phyloP scores from a whole-genome alignment of 2,329 filamentous ascomycete genomes.

The Ilyonectria robusta region DNA sequence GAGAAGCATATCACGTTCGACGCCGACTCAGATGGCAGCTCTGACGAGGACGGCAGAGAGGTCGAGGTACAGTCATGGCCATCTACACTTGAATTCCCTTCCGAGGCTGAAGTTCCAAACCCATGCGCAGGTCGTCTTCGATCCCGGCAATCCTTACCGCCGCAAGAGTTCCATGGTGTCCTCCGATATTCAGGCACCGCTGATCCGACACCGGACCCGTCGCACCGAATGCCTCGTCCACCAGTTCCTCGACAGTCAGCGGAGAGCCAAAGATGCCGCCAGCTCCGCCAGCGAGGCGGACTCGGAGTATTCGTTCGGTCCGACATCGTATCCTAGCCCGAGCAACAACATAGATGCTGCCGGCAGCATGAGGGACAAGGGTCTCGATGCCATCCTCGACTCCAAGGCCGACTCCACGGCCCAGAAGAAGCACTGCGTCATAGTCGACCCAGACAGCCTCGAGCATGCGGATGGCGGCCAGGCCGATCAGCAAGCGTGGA shows the following conservation, averaged over 20 bases:
- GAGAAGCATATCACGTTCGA: constrained; percentile 50
- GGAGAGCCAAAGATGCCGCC: constrained; percentile 50
- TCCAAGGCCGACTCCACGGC: constrained; percentile 38
- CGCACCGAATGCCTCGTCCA: constrained; percentile 75
- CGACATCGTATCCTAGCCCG: constrained; percentile 46
- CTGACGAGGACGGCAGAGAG: constrained; percentile 63
- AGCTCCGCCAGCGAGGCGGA: constrained; percentile 47
- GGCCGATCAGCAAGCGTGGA: constrained; percentile 70
- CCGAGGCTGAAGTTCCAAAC: background rate
- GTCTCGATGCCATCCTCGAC: constrained; percentile 38
- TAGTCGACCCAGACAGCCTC: constrained; percentile 59
- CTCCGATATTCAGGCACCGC: constrained; percentile 59
- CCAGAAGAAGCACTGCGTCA: constrained; percentile 44
- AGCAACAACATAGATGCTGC: constrained; percentile 32
- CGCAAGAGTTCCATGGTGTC: constrained; percentile 76
- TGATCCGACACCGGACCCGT: constrained; percentile 46
- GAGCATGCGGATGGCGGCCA: constrained; percentile 64
- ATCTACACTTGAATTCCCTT: background rate
- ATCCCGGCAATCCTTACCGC: constrained; percentile 71
- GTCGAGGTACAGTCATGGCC: constrained; percentile 62
- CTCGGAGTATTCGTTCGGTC: constrained; percentile 48
- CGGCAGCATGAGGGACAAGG: constrained; percentile 34
- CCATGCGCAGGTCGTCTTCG: constrained; percentile 70
- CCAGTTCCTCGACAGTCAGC: constrained; percentile 73
- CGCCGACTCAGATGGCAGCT: constrained; percentile 59